Conservation (phyloP, 2,329 filamentous ascomycete genomes). For the Fusarium armeniacum region DNA sequence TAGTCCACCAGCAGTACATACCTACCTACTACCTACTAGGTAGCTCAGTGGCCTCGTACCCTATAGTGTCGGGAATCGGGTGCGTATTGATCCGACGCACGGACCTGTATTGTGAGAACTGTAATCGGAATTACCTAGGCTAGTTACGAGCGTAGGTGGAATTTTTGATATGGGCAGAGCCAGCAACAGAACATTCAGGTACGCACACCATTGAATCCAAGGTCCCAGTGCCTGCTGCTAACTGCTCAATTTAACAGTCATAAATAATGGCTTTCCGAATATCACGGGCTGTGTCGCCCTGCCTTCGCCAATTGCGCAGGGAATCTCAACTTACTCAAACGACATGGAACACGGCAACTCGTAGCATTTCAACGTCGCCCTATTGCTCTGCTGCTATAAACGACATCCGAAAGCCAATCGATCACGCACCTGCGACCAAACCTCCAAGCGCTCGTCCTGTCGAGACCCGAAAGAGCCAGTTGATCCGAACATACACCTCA, state of each 20-base stretch:
- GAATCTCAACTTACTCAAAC: slow-evolving; percentile 31
- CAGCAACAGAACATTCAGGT: slow-evolving; percentile 24
- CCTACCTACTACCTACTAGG: too few species aligned
- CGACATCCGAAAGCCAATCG: slow-evolving; percentile 56
- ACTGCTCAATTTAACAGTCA: not conserved
- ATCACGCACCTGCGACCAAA: slow-evolving; percentile 76
- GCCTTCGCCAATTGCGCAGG: slow-evolving; percentile 47
- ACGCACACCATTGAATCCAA: slow-evolving; percentile 15
- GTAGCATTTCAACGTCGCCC: slow-evolving; percentile 50
- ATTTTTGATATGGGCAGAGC: slow-evolving; percentile 42
- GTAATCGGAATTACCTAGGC: slow-evolving; percentile 20
- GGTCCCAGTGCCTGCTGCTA: slow-evolving; percentile 4
- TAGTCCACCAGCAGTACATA: too few species aligned
- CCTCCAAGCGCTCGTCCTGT: slow-evolving; percentile 89
- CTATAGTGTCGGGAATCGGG: slow-evolving; percentile 39
- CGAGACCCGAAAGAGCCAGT: slow-evolving; percentile 90
- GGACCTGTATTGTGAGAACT: slow-evolving; percentile 15
- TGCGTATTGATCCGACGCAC: slow-evolving; percentile 48
- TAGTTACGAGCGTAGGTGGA: slow-evolving; percentile 26
- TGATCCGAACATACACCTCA: slow-evolving; percentile 88
- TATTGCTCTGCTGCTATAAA: slow-evolving; percentile 47
- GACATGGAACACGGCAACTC: slow-evolving; percentile 43
- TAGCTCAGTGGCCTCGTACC: slow-evolving; percentile 23
- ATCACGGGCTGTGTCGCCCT: slow-evolving; percentile 41
- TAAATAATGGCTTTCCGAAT: slow-evolving; percentile 46